A percentile compares a stretch with the other conserved stretches of the same genome.
Evolutionary conservation across 805 yeast genomes (phyloP).

Genomic region (Sugiyamaella lignohabitans): DNA sequence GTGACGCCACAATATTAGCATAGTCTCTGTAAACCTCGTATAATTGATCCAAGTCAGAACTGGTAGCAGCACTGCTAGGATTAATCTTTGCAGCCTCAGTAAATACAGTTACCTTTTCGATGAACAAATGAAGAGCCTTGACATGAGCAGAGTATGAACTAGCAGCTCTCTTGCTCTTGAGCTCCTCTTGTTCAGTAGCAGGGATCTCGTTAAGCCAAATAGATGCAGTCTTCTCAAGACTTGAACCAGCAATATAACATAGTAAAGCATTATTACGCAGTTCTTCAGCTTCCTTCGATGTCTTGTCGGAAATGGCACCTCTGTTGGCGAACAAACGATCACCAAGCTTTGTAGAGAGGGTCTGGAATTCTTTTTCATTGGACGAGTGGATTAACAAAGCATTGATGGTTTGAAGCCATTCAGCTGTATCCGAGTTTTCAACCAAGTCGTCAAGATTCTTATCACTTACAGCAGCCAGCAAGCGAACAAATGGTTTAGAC

Average conservation of each 20-base stretch:
- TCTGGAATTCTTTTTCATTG: constrained; percentile 39
- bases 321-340: constrained; percentile 47
- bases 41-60: constrained; percentile 41
- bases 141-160: constrained; percentile 81
- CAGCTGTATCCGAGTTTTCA: constrained; percentile 62
- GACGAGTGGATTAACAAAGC: constrained; percentile 54
- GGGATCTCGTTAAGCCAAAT: constrained; percentile 80
- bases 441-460: constrained; percentile 62
- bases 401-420: constrained; percentile 80
- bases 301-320: constrained; percentile 25
- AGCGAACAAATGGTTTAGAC: constrained; percentile 58
- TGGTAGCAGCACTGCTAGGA: constrained; percentile 19
- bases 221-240: constrained; percentile 67
- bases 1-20: constrained; percentile 69
- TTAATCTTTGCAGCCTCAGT: constrained; percentile 39
- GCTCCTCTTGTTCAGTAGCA: constrained; percentile 39
- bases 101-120: constrained; percentile 76
- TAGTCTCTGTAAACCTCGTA: constrained; percentile 71
- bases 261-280: constrained; percentile 68
- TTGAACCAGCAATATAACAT: constrained; percentile 73
- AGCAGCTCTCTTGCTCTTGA: constrained; percentile 25
- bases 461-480: constrained; percentile 58
- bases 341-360: constrained; percentile 62
- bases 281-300: constrained; percentile 21
- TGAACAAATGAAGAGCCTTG: constrained; percentile 71